Evolutionary conservation across 345 rosid genomes (phyloP), one percentile per base, ranked within the genome.

Genomic region (Syzygium oleosum): DNA sequence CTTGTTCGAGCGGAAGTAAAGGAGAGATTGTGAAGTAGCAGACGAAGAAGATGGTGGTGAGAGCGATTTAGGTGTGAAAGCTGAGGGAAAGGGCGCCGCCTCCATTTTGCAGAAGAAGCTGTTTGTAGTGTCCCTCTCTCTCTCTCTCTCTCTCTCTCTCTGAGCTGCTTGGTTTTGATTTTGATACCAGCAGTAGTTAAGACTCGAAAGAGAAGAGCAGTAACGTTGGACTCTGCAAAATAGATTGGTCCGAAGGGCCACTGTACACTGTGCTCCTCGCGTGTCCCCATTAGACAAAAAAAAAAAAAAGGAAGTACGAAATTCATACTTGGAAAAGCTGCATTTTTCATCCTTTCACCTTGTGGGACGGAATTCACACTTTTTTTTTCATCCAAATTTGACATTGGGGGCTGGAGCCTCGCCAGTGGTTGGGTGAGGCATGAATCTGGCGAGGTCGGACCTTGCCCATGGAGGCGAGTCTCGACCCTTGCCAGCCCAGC

Each of bases 21-120:
- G 53, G 53, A 90, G 68, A 84, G 94, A 89, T 77, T 88, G 89
- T 21, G 91, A 80, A 4, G 93, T 87, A 14, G 90, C 86, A 5
- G 85, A 61, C 51, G 54, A 85, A 15, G 77, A 90, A 0, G 91
- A 91, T 3, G 58, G 87, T 4, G 89, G 84, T 1, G 86, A 83
- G 25, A 63, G 11, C 23, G 89, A 78, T 41, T 38, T 51, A 22
- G 61, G 13, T 65, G 31, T n/a, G 83, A 73, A 73, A 11, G 86
- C 56, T 21, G 91, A 87, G 87, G 85, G 34, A 43, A 89, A 84
- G 27, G 84, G 83, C 88, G 91, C 41, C 90, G 89, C 87, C 90
- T 87, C 91, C 94, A 90, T 85, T 85, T 49, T 29, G 87, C 85
- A 80, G 77, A 77, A 52, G 10, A 53, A 29, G 84, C 84, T 46